phyloP scores from a whole-genome alignment of 305 asterid species.

The Salvia sclarea region DNA sequence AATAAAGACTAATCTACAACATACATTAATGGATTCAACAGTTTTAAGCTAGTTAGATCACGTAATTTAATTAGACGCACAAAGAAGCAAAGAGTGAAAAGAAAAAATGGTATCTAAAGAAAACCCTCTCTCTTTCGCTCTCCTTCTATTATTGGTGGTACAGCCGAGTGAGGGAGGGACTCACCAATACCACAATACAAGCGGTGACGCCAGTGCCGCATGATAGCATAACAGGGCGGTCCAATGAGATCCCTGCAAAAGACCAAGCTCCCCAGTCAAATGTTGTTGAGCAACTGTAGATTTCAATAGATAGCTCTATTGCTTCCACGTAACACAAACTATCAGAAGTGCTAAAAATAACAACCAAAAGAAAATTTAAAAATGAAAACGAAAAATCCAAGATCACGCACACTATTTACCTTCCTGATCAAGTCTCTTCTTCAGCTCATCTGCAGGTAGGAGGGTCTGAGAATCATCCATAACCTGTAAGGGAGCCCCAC shows the following conservation, averaged over 20 bases:
- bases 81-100: background rate
- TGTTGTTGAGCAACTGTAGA: constrained; percentile 2
- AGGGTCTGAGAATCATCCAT: constrained; percentile 78
- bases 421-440: constrained; percentile 68
- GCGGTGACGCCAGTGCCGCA: constrained; percentile 94
- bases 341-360: background rate
- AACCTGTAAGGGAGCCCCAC: constrained; percentile 54
- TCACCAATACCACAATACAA: constrained; percentile 70
- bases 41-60: no score
- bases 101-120: background rate
- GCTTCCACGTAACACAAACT: background rate
- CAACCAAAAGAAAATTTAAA: background rate
- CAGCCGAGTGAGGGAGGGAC: constrained; percentile 1
- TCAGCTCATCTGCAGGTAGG: constrained; percentile 71
- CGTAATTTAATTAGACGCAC: background rate
- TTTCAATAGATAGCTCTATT: background rate
- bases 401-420: constrained; percentile 44
- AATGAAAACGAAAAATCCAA: background rate
- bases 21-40: no score
- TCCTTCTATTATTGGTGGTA: background rate
- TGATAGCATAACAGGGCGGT: constrained; percentile 56
- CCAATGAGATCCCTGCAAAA: constrained; percentile 60
- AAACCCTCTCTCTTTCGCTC: no score
- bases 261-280: background rate
- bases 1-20: no score